Evolutionary conservation across 805 yeast species (phyloP), one percentile per base, ranked within the genome.

Genomic region (Wickerhamiella occidentalis): DNA sequence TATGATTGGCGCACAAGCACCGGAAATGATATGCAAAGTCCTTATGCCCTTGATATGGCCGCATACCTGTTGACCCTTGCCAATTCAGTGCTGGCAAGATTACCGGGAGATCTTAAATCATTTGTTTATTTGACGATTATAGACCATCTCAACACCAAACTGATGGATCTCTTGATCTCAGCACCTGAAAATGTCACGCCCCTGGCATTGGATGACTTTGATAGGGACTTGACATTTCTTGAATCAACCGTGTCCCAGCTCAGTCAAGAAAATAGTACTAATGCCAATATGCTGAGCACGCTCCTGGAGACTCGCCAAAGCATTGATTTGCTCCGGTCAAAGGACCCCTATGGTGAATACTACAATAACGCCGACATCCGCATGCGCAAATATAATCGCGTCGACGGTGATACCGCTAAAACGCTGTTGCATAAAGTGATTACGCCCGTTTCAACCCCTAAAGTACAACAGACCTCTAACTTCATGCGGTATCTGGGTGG

Each of bases 51-150:
- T 45, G 97, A 90, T 64, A 78, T 88, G 71, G 88, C 94, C 15
- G 77, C 81, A 51, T 92, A 81, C 64, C 71, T 90, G 60, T 84
- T 83, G 55, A 85, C 85, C 65, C 76, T 88, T 73, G 86, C 90
- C 61, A 78, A 81, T 47, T 80, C 94, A 1, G 86, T 94, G 13
- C 77, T 92, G 57, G 80, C 82, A 9, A 83, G 82, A 52, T 70
- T 92, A 43, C 96, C 97, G 0, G 73, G 74, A 41, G 75, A 83
- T 4, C 79, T 90, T 51, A 77, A 84, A 56, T 79, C 90, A 2
- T 68, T 87, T 52, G 76, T 94, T n/a, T 74, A 88, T 52, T 79
- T 86, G 55, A 76, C 94, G 60, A 86, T 90, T 23, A 85, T 85
- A 62, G 97, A 88, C 67, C 79, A 83, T 55, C 74, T 92, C 52